These are phyloP conservation scores for Ceratocystis eucalypticola DNA, from an alignment of 2,329 filamentous ascomycete species.

Conservation along the genomic window DNA sequence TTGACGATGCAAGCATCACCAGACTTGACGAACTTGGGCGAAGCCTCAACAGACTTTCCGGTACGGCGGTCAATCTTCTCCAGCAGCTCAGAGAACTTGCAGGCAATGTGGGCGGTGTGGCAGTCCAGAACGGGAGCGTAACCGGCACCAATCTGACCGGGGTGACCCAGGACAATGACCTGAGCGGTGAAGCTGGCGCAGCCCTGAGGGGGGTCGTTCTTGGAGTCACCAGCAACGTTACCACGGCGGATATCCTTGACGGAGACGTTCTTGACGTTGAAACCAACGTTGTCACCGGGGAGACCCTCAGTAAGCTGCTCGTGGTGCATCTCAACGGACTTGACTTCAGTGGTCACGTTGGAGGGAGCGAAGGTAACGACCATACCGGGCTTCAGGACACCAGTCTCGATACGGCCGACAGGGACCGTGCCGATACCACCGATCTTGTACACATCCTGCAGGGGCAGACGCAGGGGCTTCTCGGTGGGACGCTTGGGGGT, in stretches of 20 bases:
- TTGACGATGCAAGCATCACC: conserved; percentile 99
- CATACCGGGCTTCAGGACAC: conserved; percentile 81
- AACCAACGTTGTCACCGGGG: conserved; percentile 99
- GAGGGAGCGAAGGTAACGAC: conserved; percentile 97
- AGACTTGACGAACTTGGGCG: conserved; percentile 99
- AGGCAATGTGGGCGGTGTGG: conserved; percentile 99
- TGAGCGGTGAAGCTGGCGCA: conserved; percentile 96
- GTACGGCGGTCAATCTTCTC: conserved; percentile 99
- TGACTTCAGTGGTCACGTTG: conserved; percentile 99
- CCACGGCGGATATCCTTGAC: conserved; percentile 99
- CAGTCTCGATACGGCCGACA: conserved; percentile 99
- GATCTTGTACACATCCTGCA: conserved; percentile 99
- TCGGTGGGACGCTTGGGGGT: conserved; percentile 83
- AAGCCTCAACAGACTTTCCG: conserved; percentile 84
- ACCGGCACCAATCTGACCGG: conserved; percentile 96
- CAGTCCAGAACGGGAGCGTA: conserved; percentile 99
- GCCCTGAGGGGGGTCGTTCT: conserved; percentile 91
- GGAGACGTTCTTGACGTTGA: conserved; percentile 99
- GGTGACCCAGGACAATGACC: conserved; percentile 99
- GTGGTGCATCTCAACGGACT: conserved; percentile 99
- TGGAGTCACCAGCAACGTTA: conserved; percentile 99
- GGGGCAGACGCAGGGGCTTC: conserved; percentile 99
- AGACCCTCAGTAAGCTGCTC: conserved; percentile 91
- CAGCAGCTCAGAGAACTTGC: conserved; percentile 98
- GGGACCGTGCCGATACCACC: conserved; percentile 99